Conservation (phyloP, 257 asterid genomes). For the Haberlea rhodopensis region DNA sequence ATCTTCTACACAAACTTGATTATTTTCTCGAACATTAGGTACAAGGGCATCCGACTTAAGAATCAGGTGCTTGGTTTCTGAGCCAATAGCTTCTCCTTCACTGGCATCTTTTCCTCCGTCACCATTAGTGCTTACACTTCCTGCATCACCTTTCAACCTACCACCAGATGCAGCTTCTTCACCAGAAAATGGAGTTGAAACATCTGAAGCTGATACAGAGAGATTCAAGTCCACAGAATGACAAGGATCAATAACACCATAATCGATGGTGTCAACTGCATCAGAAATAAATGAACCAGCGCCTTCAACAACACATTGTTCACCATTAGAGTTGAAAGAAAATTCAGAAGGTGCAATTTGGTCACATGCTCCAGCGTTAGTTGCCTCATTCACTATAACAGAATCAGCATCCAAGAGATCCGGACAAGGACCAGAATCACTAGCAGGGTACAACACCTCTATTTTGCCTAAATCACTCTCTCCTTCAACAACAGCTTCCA, state of each 20-base stretch:
- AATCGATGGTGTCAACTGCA: slow-evolving; percentile 6
- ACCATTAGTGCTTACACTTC: slow-evolving; percentile 14
- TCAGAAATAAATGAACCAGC: slow-evolving; percentile 25
- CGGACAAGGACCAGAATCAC: slow-evolving; percentile 23
- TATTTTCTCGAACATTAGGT: slow-evolving; percentile 29
- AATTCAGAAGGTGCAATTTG: slow-evolving; percentile 15
- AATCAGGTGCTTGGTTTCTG: slow-evolving; percentile 28
- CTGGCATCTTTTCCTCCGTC: slow-evolving; percentile 19
- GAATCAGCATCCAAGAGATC: slow-evolving; percentile 26
- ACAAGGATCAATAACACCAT: slow-evolving; percentile 8
- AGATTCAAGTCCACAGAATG: slow-evolving; percentile 9
- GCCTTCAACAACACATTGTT: slow-evolving; percentile 19
- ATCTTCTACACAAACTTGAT: slow-evolving; percentile 24
- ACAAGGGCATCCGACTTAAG: slow-evolving; percentile 27
- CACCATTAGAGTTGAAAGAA: slow-evolving; percentile 19
- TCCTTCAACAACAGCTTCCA: too few relatives aligned
- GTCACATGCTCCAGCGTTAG: slow-evolving; percentile 18
- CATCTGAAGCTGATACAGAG: slow-evolving; percentile 16
- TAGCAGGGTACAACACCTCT: slow-evolving; percentile 28
- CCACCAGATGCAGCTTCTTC: slow-evolving; percentile 20
- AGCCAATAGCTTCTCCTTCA: slow-evolving; percentile 26
- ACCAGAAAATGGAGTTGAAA: slow-evolving; percentile 14
- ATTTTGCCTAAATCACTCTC: slow-evolving; percentile 20
- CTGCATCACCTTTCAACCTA: slow-evolving; percentile 22
- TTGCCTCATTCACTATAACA: slow-evolving; percentile 23